phyloP scores from a whole-genome alignment of 352 stramenopile species.

The Phytophthora niederhauseri region DNA sequence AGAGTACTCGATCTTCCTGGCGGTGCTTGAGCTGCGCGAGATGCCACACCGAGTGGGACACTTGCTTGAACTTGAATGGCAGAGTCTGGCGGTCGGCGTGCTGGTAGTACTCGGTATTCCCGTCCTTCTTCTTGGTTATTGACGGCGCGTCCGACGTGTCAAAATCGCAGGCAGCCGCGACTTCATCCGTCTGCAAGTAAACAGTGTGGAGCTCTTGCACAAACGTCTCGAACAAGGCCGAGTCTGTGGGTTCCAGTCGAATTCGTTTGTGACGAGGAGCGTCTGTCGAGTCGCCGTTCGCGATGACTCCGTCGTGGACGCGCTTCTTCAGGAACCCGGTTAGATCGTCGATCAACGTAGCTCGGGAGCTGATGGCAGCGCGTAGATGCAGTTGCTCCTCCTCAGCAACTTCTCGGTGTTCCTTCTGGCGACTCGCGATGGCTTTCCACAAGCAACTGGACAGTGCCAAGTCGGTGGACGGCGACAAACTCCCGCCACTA shows the following conservation, averaged over 20 bases:
- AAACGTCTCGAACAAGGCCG: slow-evolving; percentile 41
- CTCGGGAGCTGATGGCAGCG: slow-evolving; percentile 32
- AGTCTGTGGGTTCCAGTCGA: slow-evolving; percentile 33
- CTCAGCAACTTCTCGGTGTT: slow-evolving; percentile 31
- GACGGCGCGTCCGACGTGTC: background rate
- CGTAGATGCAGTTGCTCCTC: slow-evolving; percentile 29
- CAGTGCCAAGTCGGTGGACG: slow-evolving; percentile 22
- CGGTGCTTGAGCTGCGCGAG: slow-evolving; percentile 30
- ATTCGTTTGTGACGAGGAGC: slow-evolving; percentile 28
- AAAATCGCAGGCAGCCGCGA: slow-evolving; percentile 22
- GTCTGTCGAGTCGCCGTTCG: slow-evolving; percentile 7
- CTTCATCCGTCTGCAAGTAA: slow-evolving; percentile 31
- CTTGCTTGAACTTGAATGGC: slow-evolving; percentile 40
- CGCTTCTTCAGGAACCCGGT: slow-evolving; percentile 33
- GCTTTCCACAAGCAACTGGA: slow-evolving; percentile 39
- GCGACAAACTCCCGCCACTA: slow-evolving; percentile 1
- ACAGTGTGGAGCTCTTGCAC: slow-evolving; percentile 34
- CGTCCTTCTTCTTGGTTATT: slow-evolving; percentile 26
- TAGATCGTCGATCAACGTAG: slow-evolving; percentile 37
- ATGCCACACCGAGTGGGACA: slow-evolving; percentile 30
- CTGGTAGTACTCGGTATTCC: slow-evolving; percentile 29
- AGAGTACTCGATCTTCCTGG: slow-evolving; percentile 29
- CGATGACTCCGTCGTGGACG: slow-evolving; percentile 16
- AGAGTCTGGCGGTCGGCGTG: slow-evolving; percentile 24
- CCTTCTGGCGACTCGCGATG: slow-evolving; percentile 35